These are phyloP conservation scores for Pythium periplocum DNA, from an alignment of 352 stramenopile genomes.

Conservation along the genomic window DNA sequence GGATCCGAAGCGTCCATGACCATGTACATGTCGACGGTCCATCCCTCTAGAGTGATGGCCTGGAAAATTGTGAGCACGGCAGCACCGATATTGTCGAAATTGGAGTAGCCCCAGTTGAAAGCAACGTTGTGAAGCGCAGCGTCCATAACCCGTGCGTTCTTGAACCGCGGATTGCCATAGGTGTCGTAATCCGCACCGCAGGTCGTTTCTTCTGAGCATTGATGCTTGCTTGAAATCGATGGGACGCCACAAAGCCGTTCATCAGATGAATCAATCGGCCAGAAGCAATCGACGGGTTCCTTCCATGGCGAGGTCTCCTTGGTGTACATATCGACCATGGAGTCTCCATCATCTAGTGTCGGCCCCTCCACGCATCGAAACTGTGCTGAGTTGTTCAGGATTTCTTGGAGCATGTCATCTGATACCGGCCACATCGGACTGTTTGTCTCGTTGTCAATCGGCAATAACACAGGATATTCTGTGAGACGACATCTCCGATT, in stretches of 20 bases:
- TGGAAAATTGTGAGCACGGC: slow-evolving; percentile 94
- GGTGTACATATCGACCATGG: slow-evolving; percentile 20
- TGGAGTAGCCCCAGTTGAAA: slow-evolving; percentile 89
- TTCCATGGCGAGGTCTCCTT: slow-evolving; percentile 73
- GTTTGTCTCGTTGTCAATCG: slow-evolving; percentile 20
- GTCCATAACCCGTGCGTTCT: slow-evolving; percentile 33
- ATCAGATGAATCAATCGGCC: slow-evolving; percentile 86
- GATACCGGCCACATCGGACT: slow-evolving; percentile 45
- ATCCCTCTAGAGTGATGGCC: slow-evolving; percentile 92
- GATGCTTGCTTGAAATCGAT: slow-evolving; percentile 41
- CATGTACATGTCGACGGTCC: slow-evolving; percentile 91
- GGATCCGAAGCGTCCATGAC: slow-evolving; percentile 57
- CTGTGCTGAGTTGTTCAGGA: slow-evolving; percentile 24
- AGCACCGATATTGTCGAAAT: slow-evolving; percentile 89
- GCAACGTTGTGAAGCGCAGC: slow-evolving; percentile 44
- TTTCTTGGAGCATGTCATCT: slow-evolving; percentile 33
- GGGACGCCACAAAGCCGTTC: slow-evolving; percentile 56
- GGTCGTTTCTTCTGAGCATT: slow-evolving; percentile 27
- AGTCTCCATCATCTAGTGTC: slow-evolving; percentile 53
- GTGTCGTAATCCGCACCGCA: slow-evolving; percentile 72
- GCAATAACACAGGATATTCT: slow-evolving; percentile 55
- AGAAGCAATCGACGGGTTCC: slow-evolving; percentile 83
- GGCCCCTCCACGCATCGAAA: slow-evolving; percentile 36
- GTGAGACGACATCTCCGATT: slow-evolving; percentile 81
- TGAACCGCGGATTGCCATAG: slow-evolving; percentile 66